Evolutionary conservation across 208 protist genomes (phyloP).

Genomic region (Crithidia brevicula): DNA sequence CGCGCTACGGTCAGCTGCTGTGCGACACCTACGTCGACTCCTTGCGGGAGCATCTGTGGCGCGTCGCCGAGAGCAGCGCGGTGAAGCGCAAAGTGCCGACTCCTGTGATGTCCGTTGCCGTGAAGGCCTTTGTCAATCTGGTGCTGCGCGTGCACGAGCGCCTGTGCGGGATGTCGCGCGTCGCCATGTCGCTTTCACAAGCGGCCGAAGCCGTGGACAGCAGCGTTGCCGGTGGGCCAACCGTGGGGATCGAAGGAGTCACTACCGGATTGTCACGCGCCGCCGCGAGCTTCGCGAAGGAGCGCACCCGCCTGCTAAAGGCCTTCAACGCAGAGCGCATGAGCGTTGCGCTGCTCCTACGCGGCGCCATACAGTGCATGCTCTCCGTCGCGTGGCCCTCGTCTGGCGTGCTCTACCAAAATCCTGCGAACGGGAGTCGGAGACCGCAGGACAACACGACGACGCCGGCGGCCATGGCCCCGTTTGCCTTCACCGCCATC

Average conservation of each 20-base stretch:
- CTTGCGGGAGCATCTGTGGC: conserved; percentile 44
- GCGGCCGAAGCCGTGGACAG: conserved; percentile 14
- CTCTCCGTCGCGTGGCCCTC: conserved; percentile 79
- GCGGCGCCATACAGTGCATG: conserved; percentile 56
- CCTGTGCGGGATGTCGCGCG: conserved; percentile 49
- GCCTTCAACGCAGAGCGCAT: conserved; percentile 64
- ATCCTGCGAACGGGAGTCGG: conserved; percentile 21
- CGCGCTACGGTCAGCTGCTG: conserved; percentile 68
- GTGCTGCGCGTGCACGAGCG: conserved; percentile 66
- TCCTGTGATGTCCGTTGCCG: conserved; percentile 50
- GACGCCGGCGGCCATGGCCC: conserved; percentile 33
- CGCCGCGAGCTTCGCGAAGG: conserved; percentile 6
- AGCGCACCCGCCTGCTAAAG: conserved; percentile 34
- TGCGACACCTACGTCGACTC: conserved; percentile 82
- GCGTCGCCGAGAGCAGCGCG: conserved; percentile 7
- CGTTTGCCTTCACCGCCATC: conserved; percentile 49
- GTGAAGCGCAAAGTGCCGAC: conserved; percentile 31
- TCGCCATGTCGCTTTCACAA: conserved; percentile 40
- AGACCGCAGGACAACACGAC: conserved; percentile 25
- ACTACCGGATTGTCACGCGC: background rate
- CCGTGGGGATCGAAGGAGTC: too few relatives aligned
- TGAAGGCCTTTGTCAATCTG: conserved; percentile 53
- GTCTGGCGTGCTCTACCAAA: conserved; percentile 77
- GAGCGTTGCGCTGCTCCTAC: conserved; percentile 58
- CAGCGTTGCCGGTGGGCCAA: conserved; percentile 6